Percentiles rank a stretch among this genome's conserved stretches.
phyloP scores from a whole-genome alignment of 2,329 filamentous ascomycete species.

The Claviceps monticola region DNA sequence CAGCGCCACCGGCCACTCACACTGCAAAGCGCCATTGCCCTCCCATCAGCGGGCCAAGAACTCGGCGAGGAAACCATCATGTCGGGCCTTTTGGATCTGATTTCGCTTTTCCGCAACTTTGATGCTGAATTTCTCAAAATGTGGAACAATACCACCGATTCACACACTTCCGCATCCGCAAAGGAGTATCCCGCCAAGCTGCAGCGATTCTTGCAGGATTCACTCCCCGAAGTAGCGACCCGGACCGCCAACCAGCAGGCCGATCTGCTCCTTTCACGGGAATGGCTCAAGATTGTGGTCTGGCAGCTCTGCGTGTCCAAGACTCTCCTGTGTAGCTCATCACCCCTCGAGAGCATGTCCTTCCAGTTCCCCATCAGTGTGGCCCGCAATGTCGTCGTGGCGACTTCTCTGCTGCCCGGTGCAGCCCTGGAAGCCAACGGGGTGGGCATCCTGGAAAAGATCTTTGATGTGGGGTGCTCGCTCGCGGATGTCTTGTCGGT shows the following conservation, averaged over 20 bases:
- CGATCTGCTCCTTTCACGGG: slow-evolving; percentile 13
- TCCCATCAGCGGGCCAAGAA: slow-evolving; percentile 10
- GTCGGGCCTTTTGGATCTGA: slow-evolving; percentile 17
- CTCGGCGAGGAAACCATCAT: slow-evolving; percentile 15
- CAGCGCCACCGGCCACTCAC: slow-evolving; percentile 18
- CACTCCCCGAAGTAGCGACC: slow-evolving; percentile 5
- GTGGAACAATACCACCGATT: slow-evolving; percentile 13
- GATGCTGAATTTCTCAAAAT: slow-evolving; percentile 14
- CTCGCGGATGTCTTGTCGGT: slow-evolving; percentile 12
- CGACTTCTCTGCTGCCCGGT: slow-evolving; percentile 10
- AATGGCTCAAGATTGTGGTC: slow-evolving; percentile 16
- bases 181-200: slow-evolving; percentile 2
- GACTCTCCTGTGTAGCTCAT: slow-evolving; percentile 6
- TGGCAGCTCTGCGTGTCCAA: slow-evolving; percentile 16
- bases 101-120: slow-evolving; percentile 14
- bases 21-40: slow-evolving; percentile 11
- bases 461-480: slow-evolving; percentile 20
- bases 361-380: slow-evolving; percentile 13
- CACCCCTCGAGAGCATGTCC: slow-evolving; percentile 13
- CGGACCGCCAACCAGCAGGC: slow-evolving; percentile 12
- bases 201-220: slow-evolving; percentile 6
- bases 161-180: slow-evolving; percentile 1
- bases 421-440: slow-evolving; percentile 20
- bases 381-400: slow-evolving; percentile 13
- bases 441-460: slow-evolving; percentile 19